These are phyloP conservation scores for Fagus crenata DNA, from an alignment of 306 rosid genomes.

Conservation along the genomic window DNA sequence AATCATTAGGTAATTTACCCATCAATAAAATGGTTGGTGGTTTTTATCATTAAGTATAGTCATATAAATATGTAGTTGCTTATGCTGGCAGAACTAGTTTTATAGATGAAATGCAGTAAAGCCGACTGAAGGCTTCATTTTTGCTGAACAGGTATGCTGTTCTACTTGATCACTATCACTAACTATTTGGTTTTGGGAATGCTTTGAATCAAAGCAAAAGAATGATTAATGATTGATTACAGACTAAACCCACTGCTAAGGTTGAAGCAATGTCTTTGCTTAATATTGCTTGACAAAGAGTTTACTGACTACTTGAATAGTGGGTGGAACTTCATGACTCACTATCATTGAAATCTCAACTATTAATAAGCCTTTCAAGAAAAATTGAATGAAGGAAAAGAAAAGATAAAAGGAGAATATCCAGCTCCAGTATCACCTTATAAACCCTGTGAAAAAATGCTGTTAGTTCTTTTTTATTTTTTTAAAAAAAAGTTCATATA, in stretches of 20 bases:
- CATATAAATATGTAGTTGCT: neutral
- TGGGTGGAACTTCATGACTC: conserved; percentile 30
- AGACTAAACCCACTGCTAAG: conserved; percentile 33
- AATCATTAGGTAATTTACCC: conserved; percentile 13
- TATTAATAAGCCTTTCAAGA: neutral
- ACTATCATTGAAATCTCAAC: conserved; percentile 31
- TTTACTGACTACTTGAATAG: conserved; percentile 28
- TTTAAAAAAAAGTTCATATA: too few species aligned
- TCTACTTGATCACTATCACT: conserved; percentile 21
- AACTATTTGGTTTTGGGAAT: conserved; percentile 10
- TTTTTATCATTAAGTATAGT: neutral
- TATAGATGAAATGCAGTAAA: neutral
- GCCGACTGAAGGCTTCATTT: neutral
- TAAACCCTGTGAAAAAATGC: neutral
- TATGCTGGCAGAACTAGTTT: neutral
- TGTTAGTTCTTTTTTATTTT: too few species aligned
- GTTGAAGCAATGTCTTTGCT: conserved; percentile 43
- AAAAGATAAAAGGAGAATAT: neutral
- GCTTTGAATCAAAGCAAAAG: conserved; percentile 46
- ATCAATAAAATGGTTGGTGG: conserved; percentile 12
- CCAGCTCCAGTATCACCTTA: neutral
- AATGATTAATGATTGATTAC: conserved; percentile 34
- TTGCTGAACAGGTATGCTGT: conserved; percentile 17
- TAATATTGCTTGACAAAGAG: conserved; percentile 28
- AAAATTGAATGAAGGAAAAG: neutral